Evolutionary conservation across 371 early-diverging fungal genomes (phyloP).

Genomic region (Apophysomyces ossiformis): DNA sequence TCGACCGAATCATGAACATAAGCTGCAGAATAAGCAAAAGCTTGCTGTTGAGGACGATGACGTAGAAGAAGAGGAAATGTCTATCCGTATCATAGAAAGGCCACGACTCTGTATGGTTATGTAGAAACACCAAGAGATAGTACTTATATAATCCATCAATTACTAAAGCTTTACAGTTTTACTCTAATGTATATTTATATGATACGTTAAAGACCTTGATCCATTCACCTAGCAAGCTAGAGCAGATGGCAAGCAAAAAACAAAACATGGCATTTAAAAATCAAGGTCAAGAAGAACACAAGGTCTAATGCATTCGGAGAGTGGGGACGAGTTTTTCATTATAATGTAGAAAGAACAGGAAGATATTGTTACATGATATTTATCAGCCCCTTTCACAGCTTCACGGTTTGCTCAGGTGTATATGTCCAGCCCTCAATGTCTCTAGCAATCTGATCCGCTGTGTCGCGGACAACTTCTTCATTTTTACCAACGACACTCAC

Average conservation of each 20-base stretch:
- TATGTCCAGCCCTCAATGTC: constrained; percentile 30
- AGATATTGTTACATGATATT: too few species aligned
- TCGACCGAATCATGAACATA: constrained; percentile 8
- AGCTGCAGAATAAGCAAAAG: not conserved
- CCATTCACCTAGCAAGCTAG: too few species aligned
- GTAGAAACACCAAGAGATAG: not conserved
- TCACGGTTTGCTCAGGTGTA: constrained; percentile 7
- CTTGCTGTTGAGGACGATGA: not conserved
- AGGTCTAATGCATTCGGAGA: not conserved
- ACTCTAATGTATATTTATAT: too few species aligned
- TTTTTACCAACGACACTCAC: constrained; percentile 60
- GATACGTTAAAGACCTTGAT: too few species aligned
- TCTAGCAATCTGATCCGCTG: constrained; percentile 24
- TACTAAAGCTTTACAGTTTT: too few species aligned
- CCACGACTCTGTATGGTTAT: constrained; percentile 6
- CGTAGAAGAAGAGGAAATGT: not conserved
- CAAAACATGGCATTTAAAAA: not conserved
- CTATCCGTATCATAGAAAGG: not conserved
- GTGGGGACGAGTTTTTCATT: not conserved
- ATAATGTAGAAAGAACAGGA: not conserved
- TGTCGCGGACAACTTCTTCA: constrained; percentile 28
- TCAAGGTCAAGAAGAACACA: not conserved
- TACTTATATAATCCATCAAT: too few species aligned
- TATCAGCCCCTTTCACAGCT: not conserved
- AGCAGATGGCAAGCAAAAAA: not conserved